Conservation (phyloP, 2,329 filamentous ascomycete species). For the Colletotrichum camelliae region DNA sequence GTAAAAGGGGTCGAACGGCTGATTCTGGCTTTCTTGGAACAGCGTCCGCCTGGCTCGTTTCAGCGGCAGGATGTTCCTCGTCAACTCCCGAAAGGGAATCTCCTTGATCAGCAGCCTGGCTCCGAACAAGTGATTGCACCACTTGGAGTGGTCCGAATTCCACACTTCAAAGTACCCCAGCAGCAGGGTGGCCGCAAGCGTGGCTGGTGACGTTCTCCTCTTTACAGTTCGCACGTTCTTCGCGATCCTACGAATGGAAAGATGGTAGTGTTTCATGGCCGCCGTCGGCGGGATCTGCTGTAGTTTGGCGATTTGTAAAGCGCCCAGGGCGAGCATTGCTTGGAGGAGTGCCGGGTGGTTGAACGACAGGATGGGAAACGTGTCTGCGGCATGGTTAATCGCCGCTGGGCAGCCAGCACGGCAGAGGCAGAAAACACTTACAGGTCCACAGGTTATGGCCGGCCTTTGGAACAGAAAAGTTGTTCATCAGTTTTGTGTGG, state of each 20-base stretch:
- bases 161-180: conserved; percentile 94
- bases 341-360: conserved; percentile 88
- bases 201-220: conserved; percentile 77
- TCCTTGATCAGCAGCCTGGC: conserved; percentile 83
- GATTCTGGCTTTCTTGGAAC: conserved; percentile 40
- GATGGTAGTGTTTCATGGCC: conserved; percentile 90
- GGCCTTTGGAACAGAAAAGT: conserved; percentile 64
- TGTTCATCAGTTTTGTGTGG: conserved; percentile 68
- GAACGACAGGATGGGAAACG: conserved; percentile 82
- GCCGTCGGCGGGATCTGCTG: conserved; percentile 77
- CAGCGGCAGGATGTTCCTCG: conserved; percentile 70
- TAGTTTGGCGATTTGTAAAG: conserved; percentile 85
- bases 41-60: conserved; percentile 50
- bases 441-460: conserved; percentile 71
- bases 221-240: conserved; percentile 73
- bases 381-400: conserved; percentile 47
- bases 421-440: conserved; percentile 37
- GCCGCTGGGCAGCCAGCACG: conserved; percentile 35
- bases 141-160: conserved; percentile 92
- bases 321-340: conserved; percentile 86
- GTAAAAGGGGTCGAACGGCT: conserved; percentile 28
- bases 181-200: conserved; percentile 85
- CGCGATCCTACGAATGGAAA: conserved; percentile 79
- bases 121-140: conserved; percentile 90
- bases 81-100: conserved; percentile 78